Evolutionary conservation across 768 basidiomycete genomes (phyloP).

Genomic region (Multifurca ochricompacta): DNA sequence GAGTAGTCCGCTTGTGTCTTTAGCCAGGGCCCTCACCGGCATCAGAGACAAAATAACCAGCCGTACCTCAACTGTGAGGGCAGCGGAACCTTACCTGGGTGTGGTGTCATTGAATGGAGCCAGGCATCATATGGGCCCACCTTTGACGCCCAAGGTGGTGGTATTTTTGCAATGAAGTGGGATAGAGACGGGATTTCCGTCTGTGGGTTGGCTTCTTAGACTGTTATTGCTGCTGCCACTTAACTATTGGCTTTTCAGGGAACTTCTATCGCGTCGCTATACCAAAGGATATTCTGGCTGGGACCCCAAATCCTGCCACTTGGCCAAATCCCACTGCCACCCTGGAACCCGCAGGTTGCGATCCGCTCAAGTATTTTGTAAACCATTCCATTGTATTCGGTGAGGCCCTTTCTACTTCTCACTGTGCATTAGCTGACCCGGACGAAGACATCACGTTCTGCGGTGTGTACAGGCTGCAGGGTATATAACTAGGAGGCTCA

Average conservation of each 20-base stretch:
- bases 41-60: conserved; percentile 39
- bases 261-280: conserved; percentile 77
- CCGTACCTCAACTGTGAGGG: conserved; percentile 49
- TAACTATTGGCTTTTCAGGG: conserved; percentile 38
- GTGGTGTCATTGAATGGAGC: conserved; percentile 74
- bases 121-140: conserved; percentile 74
- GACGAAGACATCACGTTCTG: conserved; percentile 72
- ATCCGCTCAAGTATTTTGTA: conserved; percentile 49
- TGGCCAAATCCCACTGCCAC: conserved; percentile 66
- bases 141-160: conserved; percentile 74
- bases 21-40: background rate
- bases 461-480: conserved; percentile 36
- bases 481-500: conserved; percentile 3
- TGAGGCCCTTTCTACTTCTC: conserved; percentile 29
- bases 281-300: conserved; percentile 54
- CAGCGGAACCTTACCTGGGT: conserved; percentile 49
- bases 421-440: conserved; percentile 1
- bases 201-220: conserved; percentile 42
- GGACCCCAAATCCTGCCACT: conserved; percentile 52
- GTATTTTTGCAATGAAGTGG: conserved; percentile 89
- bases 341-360: conserved; percentile 45
- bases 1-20: conserved; percentile 24
- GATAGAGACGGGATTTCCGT: conserved; percentile 67
- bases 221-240: background rate
- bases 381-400: conserved; percentile 75